Evolutionary conservation across 2,329 filamentous ascomycete genomes (phyloP).

Genomic region (Nigrospora osmanthi): DNA sequence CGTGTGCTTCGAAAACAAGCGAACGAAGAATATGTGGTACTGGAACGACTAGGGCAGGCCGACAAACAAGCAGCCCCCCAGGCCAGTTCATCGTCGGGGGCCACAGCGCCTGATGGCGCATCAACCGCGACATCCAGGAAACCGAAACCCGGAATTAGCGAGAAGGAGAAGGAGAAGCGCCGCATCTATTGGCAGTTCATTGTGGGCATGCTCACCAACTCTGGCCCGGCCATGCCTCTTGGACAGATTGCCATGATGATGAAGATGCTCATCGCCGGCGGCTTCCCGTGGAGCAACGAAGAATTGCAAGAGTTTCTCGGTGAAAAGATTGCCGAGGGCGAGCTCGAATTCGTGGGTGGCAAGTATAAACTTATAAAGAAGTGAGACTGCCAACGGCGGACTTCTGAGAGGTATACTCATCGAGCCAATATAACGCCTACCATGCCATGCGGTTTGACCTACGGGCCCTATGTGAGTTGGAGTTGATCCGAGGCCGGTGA

Average conservation of each 20-base stretch:
- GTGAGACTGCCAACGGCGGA: constrained; percentile 15
- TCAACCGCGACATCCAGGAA: constrained; percentile 38
- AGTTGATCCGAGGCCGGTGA: too few species aligned
- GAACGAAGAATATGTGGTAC: constrained; percentile 54
- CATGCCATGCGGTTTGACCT: too few species aligned
- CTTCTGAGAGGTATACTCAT: too few species aligned
- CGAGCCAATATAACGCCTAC: too few species aligned
- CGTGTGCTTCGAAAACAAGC: constrained; percentile 52
- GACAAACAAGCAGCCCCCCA: constrained; percentile 17
- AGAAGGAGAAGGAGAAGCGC: constrained; percentile 53
- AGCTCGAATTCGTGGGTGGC: constrained; percentile 61
- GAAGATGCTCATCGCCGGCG: constrained; percentile 81
- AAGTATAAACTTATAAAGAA: constrained; percentile 62
- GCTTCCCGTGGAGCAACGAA: constrained; percentile 84
- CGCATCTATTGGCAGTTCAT: constrained; percentile 86
- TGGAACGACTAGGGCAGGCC: constrained; percentile 51
- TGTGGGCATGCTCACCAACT: constrained; percentile 89
- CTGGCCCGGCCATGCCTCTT: constrained; percentile 70
- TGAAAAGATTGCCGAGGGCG: constrained; percentile 66
- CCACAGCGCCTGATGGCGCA: constrained; percentile 10
- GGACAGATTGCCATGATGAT: constrained; percentile 87
- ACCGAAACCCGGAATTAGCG: constrained; percentile 42
- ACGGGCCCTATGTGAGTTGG: too few species aligned
- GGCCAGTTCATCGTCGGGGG: constrained; percentile 9
- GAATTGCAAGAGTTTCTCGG: constrained; percentile 75